Evolutionary conservation across 495 filamentous ascomycete genomes (phyloP).

Genomic region (Acidiella bohemica): DNA sequence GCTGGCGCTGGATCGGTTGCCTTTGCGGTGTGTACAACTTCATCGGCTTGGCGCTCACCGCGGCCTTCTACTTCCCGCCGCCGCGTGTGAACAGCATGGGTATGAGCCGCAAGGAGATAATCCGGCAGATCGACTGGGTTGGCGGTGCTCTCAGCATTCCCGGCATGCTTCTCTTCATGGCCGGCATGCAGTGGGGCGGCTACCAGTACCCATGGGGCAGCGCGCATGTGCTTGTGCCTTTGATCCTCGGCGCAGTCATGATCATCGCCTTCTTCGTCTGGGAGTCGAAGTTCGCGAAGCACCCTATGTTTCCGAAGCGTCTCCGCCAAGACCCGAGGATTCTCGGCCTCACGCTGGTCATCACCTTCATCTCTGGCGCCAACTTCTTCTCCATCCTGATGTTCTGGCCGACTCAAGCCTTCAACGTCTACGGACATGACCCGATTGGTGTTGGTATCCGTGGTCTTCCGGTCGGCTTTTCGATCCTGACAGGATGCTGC

Average conservation of each 20-base stretch:
- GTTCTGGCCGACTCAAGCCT: conserved; percentile 62
- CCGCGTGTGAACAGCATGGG: conserved; percentile 43
- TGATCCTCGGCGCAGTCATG: conserved; percentile 42
- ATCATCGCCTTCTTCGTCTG: conserved; percentile 45
- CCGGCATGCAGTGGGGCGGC: conserved; percentile 53
- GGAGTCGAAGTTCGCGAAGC: conserved; percentile 46
- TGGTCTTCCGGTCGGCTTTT: conserved; percentile 52
- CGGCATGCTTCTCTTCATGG: conserved; percentile 50
- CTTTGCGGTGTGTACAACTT: conserved; percentile 49
- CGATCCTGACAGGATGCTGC: conserved; percentile 48
- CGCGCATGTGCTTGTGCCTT: conserved; percentile 45
- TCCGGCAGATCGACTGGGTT: conserved; percentile 48
- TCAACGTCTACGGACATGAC: conserved; percentile 61
- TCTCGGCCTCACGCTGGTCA: conserved; percentile 49
- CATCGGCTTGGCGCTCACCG: conserved; percentile 46
- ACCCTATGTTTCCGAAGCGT: conserved; percentile 46
- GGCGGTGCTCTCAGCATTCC: conserved; percentile 53
- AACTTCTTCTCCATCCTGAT: conserved; percentile 60
- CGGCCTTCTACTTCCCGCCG: conserved; percentile 56
- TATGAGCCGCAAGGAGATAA: conserved; percentile 36
- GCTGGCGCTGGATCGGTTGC: conserved; percentile 52
- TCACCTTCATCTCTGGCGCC: conserved; percentile 60
- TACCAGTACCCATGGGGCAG: conserved; percentile 50
- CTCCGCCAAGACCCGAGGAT: conserved; percentile 51
- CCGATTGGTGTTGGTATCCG: conserved; percentile 53